Conservation (phyloP, 2,329 filamentous ascomycete genomes). For the Lecanosticta acicola region DNA sequence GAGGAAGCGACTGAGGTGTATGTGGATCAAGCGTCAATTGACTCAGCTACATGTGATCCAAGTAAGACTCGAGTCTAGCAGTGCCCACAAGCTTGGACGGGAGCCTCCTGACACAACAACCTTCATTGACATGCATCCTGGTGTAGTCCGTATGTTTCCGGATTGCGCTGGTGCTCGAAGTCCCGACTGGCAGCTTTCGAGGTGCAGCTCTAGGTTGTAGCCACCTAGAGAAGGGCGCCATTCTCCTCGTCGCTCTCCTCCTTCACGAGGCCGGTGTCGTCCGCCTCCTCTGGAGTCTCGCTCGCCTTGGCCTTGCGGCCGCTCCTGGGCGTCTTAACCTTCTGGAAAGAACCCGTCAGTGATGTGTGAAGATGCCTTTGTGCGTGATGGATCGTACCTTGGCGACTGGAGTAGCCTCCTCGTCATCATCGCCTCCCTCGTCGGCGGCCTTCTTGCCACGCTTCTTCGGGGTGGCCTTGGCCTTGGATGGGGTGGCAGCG, state of each 20-base stretch:
- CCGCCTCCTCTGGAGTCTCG: not conserved
- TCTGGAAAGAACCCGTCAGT: not conserved
- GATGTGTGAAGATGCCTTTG: not conserved
- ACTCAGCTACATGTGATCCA: too few species aligned
- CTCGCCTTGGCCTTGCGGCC: slow-evolving; percentile 1
- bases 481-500: not conserved
- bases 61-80: too few species aligned
- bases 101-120: too few species aligned
- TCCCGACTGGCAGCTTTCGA: too few species aligned
- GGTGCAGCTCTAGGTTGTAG: too few species aligned
- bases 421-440: slow-evolving; percentile 1
- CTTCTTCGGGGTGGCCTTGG: slow-evolving; percentile 8
- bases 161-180: too few species aligned
- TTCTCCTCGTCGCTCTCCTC: not conserved
- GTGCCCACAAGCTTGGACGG: too few species aligned
- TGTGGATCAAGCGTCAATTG: too few species aligned
- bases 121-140: too few species aligned
- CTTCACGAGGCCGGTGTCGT: not conserved
- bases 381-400: not conserved
- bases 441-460: slow-evolving; percentile 1
- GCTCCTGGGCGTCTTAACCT: slow-evolving; percentile 1
- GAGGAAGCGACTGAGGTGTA: too few species aligned
- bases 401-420: not conserved
- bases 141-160: too few species aligned
- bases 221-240: too few species aligned